A percentile compares a stretch with the other conserved stretches of the same genome.
Evolutionary conservation across 139 green algal genomes (phyloP).

Genomic region (Tetradesmus lagerheimii): DNA sequence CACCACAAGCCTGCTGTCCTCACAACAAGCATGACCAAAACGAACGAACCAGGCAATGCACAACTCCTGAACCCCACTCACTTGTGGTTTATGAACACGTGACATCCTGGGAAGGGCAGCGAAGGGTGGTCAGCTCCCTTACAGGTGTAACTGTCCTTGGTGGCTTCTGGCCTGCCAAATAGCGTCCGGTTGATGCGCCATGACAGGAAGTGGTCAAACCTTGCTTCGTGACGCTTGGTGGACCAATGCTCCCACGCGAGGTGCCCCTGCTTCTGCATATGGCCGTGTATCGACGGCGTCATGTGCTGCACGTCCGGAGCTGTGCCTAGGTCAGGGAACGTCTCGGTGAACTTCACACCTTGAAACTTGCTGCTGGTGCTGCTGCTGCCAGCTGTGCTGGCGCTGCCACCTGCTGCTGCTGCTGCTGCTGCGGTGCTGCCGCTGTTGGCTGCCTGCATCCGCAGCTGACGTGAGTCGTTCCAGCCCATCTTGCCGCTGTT

Average conservation of each 20-base stretch:
- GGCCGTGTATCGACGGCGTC: background rate
- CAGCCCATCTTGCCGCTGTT: background rate
- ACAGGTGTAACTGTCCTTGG: conserved; percentile 34
- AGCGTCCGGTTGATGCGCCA: conserved; percentile 36
- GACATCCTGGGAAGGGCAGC: conserved; percentile 50
- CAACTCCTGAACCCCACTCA: conserved; percentile 15
- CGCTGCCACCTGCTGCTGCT: background rate
- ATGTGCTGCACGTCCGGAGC: background rate
- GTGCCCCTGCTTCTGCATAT: conserved; percentile 27
- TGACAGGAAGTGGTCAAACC: conserved; percentile 34
- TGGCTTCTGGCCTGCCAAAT: background rate
- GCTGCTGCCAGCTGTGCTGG: background rate
- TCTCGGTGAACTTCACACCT: background rate
- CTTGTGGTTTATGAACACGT: conserved; percentile 59
- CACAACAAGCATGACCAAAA: no score
- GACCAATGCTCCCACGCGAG: conserved; percentile 18
- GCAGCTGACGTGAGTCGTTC: conserved; percentile 28
- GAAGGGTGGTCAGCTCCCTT: conserved; percentile 39
- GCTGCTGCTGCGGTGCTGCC: background rate
- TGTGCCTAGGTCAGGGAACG: background rate
- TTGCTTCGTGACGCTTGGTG: background rate
- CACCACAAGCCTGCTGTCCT: no score
- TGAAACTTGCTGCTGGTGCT: background rate
- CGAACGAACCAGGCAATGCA: no score
- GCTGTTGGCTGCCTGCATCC: conserved; percentile 1